phyloP scores from a whole-genome alignment of 192 early-diverging fungal genomes.

The Diversispora eburnea region DNA sequence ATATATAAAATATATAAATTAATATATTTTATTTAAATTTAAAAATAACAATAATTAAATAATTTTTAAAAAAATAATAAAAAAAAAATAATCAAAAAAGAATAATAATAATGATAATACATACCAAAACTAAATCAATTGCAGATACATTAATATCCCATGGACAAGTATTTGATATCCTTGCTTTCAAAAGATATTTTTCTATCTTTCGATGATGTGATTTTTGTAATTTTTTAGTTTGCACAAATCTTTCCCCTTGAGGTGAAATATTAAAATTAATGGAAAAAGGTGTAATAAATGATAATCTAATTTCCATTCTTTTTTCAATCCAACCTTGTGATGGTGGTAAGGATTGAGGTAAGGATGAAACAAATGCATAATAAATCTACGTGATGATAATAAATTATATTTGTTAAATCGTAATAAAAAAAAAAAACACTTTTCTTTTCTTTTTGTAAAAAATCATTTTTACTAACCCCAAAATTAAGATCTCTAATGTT shows the following conservation, averaged over 20 bases:
- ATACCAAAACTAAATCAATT: conserved; percentile 35
- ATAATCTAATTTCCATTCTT: conserved; percentile 49
- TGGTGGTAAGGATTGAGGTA: conserved; percentile 32
- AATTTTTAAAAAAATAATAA: no score
- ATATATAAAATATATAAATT: no score
- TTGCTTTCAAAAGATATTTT: conserved; percentile 34
- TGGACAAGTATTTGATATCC: conserved; percentile 37
- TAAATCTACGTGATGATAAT: conserved; percentile 32
- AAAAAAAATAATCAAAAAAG: conserved; percentile 23
- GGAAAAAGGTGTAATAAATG: conserved; percentile 56
- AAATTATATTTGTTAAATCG: neutral
- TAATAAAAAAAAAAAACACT: no score
- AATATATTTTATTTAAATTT: no score
- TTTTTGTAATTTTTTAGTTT: conserved; percentile 2
- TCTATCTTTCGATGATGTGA: conserved; percentile 33
- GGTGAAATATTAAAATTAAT: conserved; percentile 39
- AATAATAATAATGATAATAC: conserved; percentile 29
- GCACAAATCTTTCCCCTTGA: conserved; percentile 12
- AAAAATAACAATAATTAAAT: no score
- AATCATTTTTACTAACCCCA: conserved; percentile 32
- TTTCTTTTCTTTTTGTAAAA: conserved; percentile 12
- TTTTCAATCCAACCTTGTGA: conserved; percentile 49
- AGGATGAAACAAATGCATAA: conserved; percentile 37
- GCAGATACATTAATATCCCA: conserved; percentile 51
- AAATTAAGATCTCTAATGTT: conserved; percentile 34